These are phyloP conservation scores for Gypsophila paniculata DNA, from an alignment of 179 eudicot genomes.

Conservation along the genomic window DNA sequence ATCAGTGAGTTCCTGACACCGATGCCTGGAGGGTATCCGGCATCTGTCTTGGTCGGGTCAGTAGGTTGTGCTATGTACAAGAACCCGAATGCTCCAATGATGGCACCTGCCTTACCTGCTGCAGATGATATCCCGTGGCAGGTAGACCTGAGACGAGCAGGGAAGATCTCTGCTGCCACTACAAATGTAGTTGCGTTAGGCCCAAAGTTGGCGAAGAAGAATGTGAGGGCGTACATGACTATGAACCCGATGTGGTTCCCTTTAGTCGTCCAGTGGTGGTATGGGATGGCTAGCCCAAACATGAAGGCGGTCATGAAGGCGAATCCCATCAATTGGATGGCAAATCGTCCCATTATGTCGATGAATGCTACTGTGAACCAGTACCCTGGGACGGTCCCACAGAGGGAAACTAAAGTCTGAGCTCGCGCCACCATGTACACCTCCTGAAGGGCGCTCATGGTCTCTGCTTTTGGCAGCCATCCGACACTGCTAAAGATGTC, in stretches of 20 bases:
- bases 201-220: slow-evolving; percentile 43
- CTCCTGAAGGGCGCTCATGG: slow-evolving; percentile 36
- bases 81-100: slow-evolving; percentile 43
- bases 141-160: slow-evolving; percentile 40
- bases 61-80: slow-evolving; percentile 29
- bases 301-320: slow-evolving; percentile 32
- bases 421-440: slow-evolving; percentile 39
- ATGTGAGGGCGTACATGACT: slow-evolving; percentile 35
- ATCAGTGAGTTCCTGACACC: slow-evolving; percentile 34
- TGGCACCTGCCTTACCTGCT: slow-evolving; percentile 41
- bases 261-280: slow-evolving; percentile 25
- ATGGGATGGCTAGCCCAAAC: slow-evolving; percentile 27
- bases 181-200: slow-evolving; percentile 43
- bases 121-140: slow-evolving; percentile 43
- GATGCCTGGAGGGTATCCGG: slow-evolving; percentile 34
- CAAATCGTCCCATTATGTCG: slow-evolving; percentile 29
- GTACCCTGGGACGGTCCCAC: slow-evolving; percentile 44
- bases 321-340: slow-evolving; percentile 37
- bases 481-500: slow-evolving; percentile 36
- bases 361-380: slow-evolving; percentile 37
- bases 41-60: slow-evolving; percentile 14
- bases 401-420: slow-evolving; percentile 36
- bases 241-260: slow-evolving; percentile 32
- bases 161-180: slow-evolving; percentile 40
- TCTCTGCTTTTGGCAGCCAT: slow-evolving; percentile 26